Conservation (phyloP, 345 rosid species). For the Laguncularia racemosa region DNA sequence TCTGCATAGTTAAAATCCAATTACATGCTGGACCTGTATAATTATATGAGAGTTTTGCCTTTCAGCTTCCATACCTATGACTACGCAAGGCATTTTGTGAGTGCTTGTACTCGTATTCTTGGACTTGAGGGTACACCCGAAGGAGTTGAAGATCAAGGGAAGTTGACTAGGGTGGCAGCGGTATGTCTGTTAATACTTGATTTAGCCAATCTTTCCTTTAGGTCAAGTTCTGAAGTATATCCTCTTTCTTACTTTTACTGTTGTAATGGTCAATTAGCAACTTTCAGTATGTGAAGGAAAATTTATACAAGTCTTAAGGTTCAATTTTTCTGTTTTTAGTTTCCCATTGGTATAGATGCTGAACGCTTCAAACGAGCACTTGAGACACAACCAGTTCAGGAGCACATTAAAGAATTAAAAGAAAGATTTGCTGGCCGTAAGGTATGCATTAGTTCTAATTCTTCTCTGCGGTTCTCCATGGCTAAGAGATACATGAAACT, state of each 20-base stretch:
- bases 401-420: conserved; percentile 72
- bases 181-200: conserved; percentile 34
- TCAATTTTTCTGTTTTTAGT: conserved; percentile 34
- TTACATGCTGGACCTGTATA: neutral
- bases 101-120: conserved; percentile 98
- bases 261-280: no score
- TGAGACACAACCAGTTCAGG: conserved; percentile 50
- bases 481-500: no score
- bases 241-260: no score
- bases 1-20: no score
- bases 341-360: conserved; percentile 98
- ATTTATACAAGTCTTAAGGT: no score
- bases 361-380: conserved; percentile 81
- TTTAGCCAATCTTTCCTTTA: no score
- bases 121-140: conserved; percentile 99
- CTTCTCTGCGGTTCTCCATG: neutral
- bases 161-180: conserved; percentile 94
- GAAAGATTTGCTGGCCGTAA: conserved; percentile 92
- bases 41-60: conserved; percentile 2
- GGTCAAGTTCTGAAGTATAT: no score
- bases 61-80: conserved; percentile 96
- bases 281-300: no score
- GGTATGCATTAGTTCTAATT: conserved; percentile 28
- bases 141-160: conserved; percentile 98
- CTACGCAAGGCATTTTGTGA: conserved; percentile 98